These are phyloP conservation scores for Parasitella parasitica DNA, from an alignment of 371 early-diverging fungal species.

Conservation along the genomic window DNA sequence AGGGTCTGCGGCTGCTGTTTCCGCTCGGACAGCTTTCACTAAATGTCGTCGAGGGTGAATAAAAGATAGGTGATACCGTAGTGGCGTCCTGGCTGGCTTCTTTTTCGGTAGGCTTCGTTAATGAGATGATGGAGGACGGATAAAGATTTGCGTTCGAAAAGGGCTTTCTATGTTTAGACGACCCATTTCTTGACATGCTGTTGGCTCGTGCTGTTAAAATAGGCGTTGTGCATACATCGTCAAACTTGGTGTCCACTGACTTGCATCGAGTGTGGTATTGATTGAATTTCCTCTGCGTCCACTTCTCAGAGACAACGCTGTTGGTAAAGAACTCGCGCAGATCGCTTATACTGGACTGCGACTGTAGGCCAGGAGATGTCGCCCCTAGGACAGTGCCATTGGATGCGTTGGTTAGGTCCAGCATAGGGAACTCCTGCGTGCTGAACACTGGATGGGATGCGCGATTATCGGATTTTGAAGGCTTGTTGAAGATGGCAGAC, in stretches of 20 bases:
- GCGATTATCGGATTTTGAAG: not conserved
- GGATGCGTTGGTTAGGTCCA: not conserved
- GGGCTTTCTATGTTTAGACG: not conserved
- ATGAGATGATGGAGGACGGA: slow-evolving; percentile 1
- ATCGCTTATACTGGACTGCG: slow-evolving; percentile 23
- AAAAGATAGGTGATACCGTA: not conserved
- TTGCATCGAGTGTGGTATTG: slow-evolving; percentile 19
- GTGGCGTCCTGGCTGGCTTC: not conserved
- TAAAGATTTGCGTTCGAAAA: not conserved
- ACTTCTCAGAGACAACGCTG: slow-evolving; percentile 15
- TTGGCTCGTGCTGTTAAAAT: slow-evolving; percentile 20
- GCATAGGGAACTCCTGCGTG: not conserved
- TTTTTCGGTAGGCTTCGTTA: not conserved
- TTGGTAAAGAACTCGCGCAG: slow-evolving; percentile 14
- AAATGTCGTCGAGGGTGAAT: not conserved
- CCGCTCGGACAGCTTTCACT: not conserved
- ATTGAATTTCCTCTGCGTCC: slow-evolving; percentile 13
- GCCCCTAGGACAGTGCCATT: not conserved
- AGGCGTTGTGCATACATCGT: slow-evolving; percentile 25
- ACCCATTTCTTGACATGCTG: slow-evolving; percentile 5
- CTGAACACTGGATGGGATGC: slow-evolving; percentile 18
- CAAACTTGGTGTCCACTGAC: slow-evolving; percentile 18
- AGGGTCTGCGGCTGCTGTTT: slow-evolving; percentile 5
- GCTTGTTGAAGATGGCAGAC: slow-evolving; percentile 21
- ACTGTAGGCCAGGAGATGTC: slow-evolving; percentile 11